Percentiles rank a stretch among this genome's conserved stretches.
These are phyloP conservation scores for Sordariomycetes sp. DNA, from an alignment of 2,329 filamentous ascomycete genomes.

Conservation along the genomic window DNA sequence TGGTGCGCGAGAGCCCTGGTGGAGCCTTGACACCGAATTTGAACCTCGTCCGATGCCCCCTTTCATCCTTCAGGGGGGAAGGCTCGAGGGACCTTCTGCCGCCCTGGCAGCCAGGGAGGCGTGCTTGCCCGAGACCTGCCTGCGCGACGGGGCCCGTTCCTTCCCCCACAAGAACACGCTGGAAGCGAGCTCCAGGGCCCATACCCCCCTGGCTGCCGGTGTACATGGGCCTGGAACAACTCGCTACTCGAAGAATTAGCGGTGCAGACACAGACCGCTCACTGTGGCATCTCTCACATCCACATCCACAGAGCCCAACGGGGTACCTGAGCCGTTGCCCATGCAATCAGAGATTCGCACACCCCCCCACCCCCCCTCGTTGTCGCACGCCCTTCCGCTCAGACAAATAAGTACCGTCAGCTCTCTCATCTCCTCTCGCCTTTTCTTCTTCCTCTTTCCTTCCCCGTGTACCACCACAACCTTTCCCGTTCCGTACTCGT, in stretches of 20 bases:
- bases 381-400: conserved; percentile 7
- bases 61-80: neutral
- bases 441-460: conserved; percentile 19
- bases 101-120: neutral
- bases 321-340: neutral
- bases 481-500: conserved; percentile 23
- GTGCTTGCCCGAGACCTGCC: neutral
- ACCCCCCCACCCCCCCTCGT: conserved; percentile 8
- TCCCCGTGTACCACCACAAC: conserved; percentile 17
- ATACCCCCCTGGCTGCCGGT: too few species aligned
- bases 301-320: neutral
- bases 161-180: neutral
- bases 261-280: conserved; percentile 2
- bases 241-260: conserved; percentile 1
- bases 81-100: neutral
- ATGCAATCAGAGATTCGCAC: neutral
- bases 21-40: neutral
- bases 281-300: neutral
- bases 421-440: conserved; percentile 17
- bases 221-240: neutral
- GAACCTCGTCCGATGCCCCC: neutral
- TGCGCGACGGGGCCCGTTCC: neutral
- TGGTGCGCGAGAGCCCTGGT: too few species aligned
- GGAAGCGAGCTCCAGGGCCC: neutral
- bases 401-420: conserved; percentile 31